Percentiles rank a stretch among this genome's conserved stretches.
These are phyloP conservation scores for Hura crepitans DNA, from an alignment of 441 rosid genomes.

Conservation along the genomic window DNA sequence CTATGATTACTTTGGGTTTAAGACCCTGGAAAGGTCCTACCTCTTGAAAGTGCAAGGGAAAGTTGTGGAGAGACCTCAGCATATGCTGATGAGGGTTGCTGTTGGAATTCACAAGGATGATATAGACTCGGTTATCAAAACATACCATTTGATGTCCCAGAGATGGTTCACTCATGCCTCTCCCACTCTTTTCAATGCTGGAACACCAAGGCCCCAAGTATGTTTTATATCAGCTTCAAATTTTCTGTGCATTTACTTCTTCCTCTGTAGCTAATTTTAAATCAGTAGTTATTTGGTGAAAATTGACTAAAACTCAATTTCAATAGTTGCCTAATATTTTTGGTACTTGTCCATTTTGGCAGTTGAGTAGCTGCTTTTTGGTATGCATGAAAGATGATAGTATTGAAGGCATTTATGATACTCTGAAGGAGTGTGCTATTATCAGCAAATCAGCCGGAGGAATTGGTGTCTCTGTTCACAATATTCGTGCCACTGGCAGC, in stretches of 20 bases:
- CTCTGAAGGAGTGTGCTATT: constrained; percentile 85
- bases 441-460: constrained; percentile 97
- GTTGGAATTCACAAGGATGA: constrained; percentile 87
- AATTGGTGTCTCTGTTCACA: constrained; percentile 85
- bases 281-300: neutral
- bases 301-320: neutral
- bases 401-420: constrained; percentile 90
- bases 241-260: neutral
- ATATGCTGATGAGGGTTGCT: constrained; percentile 93
- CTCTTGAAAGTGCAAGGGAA: constrained; percentile 74
- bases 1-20: constrained; percentile 87
- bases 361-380: constrained; percentile 89
- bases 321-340: neutral
- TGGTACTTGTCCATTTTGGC: constrained; percentile 24
- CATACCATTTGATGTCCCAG: constrained; percentile 92
- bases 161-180: constrained; percentile 96
- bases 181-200: constrained; percentile 88
- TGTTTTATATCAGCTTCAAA: constrained; percentile 6
- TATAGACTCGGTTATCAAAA: constrained; percentile 62
- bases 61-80: constrained; percentile 90
- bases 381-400: constrained; percentile 92
- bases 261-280: neutral
- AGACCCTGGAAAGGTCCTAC: constrained; percentile 88
- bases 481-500: constrained; percentile 85
- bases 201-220: constrained; percentile 89